Evolutionary conservation across 2,329 filamentous ascomycete genomes (phyloP), one percentile per base, ranked within the genome.

Genomic region (Microsporum audouinii): DNA sequence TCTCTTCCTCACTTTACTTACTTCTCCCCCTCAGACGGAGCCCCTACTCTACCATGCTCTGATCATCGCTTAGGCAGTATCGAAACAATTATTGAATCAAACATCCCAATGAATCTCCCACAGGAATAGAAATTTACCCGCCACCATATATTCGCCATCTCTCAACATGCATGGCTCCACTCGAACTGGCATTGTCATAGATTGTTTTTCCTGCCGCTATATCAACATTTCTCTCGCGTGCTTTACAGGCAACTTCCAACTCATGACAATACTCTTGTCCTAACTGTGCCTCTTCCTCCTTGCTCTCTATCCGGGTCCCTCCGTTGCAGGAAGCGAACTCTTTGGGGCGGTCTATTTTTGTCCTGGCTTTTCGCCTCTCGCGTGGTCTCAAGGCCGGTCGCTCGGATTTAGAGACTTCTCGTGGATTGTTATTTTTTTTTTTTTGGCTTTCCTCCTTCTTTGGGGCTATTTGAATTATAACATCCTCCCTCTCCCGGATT

Each of bases 41-140:
- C 23, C 8, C 8, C 43, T 29, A 29, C 43, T 33, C 49, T 34
- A 27, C 49, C 49, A 53, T 27, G 49, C 49, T 53, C 29, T 33
- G 49, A 53, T 53, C 49, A 27, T 53, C 49, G 31, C 49, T 27
- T 29, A 53, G 49, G 27, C 49, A 53, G 49, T 27, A 53, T 53
- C 49, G 12, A 53, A 53, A 53, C 49, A 53, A 53, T 53, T 53
- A 53, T 53, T 53, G 49, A 33, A 33, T 53, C 29, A 31, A 27
- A 53, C 17, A 31, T 27, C 31, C 14, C 49, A 34, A 53, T 53
- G 49, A 34, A 53, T 27, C 49, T 53, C 14, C 49, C 17, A 53
- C 49, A 53, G 33, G 49, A 53, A 53, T 53, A 53, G 49, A 53
- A 53, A 53, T 53, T 34, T 53, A 53, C 49, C 49, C 49, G 49